A percentile compares a stretch with the other conserved stretches of the same genome.
These are phyloP conservation scores for Coniosporium apollinis DNA, from an alignment of 495 filamentous ascomycete genomes.

Conservation along the genomic window DNA sequence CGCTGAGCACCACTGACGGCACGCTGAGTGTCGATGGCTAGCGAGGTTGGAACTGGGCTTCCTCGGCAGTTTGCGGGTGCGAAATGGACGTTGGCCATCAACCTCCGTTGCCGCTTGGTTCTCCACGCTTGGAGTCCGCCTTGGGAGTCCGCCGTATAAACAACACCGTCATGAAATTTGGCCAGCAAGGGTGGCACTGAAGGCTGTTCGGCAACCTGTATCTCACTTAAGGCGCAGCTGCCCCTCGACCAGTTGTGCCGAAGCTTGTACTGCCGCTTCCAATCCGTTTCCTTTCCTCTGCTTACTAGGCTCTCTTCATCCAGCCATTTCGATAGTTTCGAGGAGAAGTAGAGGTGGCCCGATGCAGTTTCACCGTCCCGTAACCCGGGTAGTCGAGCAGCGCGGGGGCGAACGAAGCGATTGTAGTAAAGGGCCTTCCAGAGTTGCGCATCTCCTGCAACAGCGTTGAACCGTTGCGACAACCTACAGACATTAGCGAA, in stretches of 20 bases:
- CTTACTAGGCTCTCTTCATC: conserved; percentile 45
- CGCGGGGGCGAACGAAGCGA: conserved; percentile 74
- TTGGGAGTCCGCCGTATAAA: conserved; percentile 57
- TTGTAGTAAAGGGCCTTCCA: conserved; percentile 87
- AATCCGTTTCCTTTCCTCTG: conserved; percentile 40
- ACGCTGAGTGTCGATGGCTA: conserved; percentile 39
- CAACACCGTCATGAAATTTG: conserved; percentile 53
- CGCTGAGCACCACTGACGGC: conserved; percentile 24
- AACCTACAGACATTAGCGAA: conserved; percentile 31
- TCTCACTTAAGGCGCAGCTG: conserved; percentile 61
- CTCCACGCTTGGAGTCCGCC: conserved; percentile 66
- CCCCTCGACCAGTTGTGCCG: conserved; percentile 86
- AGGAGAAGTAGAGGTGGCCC: conserved; percentile 44
- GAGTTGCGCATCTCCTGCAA: conserved; percentile 69
- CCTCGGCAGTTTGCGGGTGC: conserved; percentile 17
- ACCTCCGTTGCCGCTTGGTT: conserved; percentile 36
- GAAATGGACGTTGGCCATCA: conserved; percentile 30
- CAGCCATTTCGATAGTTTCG: conserved; percentile 66
- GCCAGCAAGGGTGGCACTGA: conserved; percentile 44
- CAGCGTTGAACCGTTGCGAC: conserved; percentile 57
- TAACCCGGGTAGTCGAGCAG: conserved; percentile 54
- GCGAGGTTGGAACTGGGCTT: conserved; percentile 43
- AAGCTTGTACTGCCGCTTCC: conserved; percentile 84
- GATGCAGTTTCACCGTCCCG: conserved; percentile 27
- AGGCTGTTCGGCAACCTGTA: conserved; percentile 42